Conservation (phyloP, 306 rosid genomes). For the Prunus padus region DNA sequence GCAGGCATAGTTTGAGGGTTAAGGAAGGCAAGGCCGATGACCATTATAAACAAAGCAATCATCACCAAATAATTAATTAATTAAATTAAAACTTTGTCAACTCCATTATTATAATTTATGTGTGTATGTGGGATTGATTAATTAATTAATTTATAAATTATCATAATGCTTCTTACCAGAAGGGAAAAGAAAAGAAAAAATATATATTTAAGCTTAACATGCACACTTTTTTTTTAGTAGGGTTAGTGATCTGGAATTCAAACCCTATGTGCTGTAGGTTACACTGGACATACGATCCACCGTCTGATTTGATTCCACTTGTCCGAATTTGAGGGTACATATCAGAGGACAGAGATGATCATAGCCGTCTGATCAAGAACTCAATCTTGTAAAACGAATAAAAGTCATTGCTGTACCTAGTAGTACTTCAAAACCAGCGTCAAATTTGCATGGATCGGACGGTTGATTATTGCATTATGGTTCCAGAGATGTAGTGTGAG, state of each 20-base stretch:
- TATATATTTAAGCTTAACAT: neutral
- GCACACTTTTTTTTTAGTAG: neutral
- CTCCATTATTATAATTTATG: constrained; percentile 29
- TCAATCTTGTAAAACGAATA: constrained; percentile 23
- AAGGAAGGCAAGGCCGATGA: constrained; percentile 50
- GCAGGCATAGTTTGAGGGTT: constrained; percentile 55
- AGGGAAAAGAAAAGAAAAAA: neutral
- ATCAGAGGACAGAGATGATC: constrained; percentile 33
- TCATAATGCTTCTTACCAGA: neutral
- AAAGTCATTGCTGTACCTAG: constrained; percentile 54
- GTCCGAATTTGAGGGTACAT: constrained; percentile 61
- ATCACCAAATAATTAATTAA: constrained; percentile 31
- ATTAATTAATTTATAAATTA: neutral
- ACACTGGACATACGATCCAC: constrained; percentile 30
- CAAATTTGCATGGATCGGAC: constrained; percentile 20
- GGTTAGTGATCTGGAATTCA: constrained; percentile 33
- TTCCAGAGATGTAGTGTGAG: constrained; percentile 11
- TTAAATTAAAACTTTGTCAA: constrained; percentile 37
- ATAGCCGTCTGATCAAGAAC: constrained; percentile 38
- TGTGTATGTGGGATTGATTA: neutral
- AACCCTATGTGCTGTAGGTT: constrained; percentile 27
- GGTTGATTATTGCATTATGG: constrained; percentile 25
- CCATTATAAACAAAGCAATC: constrained; percentile 35
- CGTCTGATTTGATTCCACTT: constrained; percentile 62
- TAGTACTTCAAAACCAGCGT: constrained; percentile 52